Base-by-base conservation (phyloP, 306 rosid genomes). In the Rosa lucieae region DNA sequence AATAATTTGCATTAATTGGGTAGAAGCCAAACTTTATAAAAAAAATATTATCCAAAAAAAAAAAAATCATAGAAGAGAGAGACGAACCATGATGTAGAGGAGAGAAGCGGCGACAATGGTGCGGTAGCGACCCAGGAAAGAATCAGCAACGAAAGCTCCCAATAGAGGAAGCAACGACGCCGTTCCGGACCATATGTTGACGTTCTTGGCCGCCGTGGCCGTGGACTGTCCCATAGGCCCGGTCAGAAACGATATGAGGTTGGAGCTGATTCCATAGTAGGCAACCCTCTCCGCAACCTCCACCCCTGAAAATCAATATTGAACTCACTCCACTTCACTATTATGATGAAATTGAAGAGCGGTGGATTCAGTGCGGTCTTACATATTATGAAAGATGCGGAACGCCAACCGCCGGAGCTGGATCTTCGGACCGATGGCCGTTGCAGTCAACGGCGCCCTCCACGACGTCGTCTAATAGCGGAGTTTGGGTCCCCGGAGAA, bases 341-440 rank as follows among this genome's bases (percentile, higher is more conserved):
- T 32, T 32, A 32, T 10, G 8, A 4, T 69, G 13, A 18, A 29
- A 17, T 1, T 49, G 18, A 39, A 32, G 18, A 26, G n/a, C 15
- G 47, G 32, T 46, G 6, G 65, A 10, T 44, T 48, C 23, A 10
- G 48, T 6, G 53, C 5, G 21, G 42, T 11, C 13, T 56, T 42
- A 85, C 90, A 83, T 56, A 87, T 78, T 26, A 87, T 80, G 56
- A 87, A 71, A 1, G 67, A 59, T 1, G 90, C 87, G 12, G 88
- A 80, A 46, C 87, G 83, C 90, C 90, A 87, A 12, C 84, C 73
- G 42, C 88, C 90, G 7, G 86, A 80, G 40, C 14, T 29, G 63
- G 83, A 85, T 80, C 87, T 17, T n/a, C 70, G 47, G 71, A 63
- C 83, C 0, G 85, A 0, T 7, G 72, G 80, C 85, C 85, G 66